Evolutionary conservation across 2,329 filamentous ascomycete species (phyloP).

Genomic region (Apiospora rasikravindrae): DNA sequence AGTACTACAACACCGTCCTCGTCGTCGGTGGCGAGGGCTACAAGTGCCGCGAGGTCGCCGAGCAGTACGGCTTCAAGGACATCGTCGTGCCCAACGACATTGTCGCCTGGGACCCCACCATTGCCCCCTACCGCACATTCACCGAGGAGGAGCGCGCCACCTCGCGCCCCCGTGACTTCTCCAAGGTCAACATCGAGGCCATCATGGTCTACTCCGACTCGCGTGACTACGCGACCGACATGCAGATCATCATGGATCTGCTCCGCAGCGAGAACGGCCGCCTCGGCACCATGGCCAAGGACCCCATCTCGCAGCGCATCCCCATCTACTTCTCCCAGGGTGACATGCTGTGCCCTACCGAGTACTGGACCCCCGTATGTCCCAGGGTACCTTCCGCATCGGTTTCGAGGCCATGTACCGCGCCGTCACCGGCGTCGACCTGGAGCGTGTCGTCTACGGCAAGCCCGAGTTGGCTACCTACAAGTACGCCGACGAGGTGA

Average conservation of each 20-base stretch:
- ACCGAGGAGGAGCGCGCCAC: slow-evolving; percentile 70
- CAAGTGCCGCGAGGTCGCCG: slow-evolving; percentile 74
- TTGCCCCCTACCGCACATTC: slow-evolving; percentile 73
- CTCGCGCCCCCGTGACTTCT: slow-evolving; percentile 74
- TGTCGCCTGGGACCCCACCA: slow-evolving; percentile 69
- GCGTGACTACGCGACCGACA: slow-evolving; percentile 75
- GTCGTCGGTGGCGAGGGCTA: slow-evolving; percentile 79
- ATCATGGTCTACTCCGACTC: slow-evolving; percentile 79
- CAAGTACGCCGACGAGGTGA: slow-evolving; percentile 77
- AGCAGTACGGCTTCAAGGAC: slow-evolving; percentile 76
- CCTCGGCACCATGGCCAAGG: slow-evolving; percentile 67
- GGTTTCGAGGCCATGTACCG: slow-evolving; percentile 77
- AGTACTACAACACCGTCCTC: slow-evolving; percentile 79
- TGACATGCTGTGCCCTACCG: slow-evolving; percentile 62
- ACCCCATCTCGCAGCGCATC: slow-evolving; percentile 69
- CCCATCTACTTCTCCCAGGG: slow-evolving; percentile 70
- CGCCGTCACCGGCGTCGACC: slow-evolving; percentile 69
- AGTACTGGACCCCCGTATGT: slow-evolving; percentile 73
- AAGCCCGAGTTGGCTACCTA: slow-evolving; percentile 79
- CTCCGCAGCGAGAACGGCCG: slow-evolving; percentile 71
- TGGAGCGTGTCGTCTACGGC: slow-evolving; percentile 78
- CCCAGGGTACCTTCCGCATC: slow-evolving; percentile 77
- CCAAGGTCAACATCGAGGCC: slow-evolving; percentile 72
- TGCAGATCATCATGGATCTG: slow-evolving; percentile 78
- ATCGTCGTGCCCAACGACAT: slow-evolving; percentile 77